Percentiles rank a stretch among this genome's conserved stretches.
These are phyloP conservation scores for Termitomyces heimii DNA, from an alignment of 768 basidiomycete genomes.

Conservation along the genomic window DNA sequence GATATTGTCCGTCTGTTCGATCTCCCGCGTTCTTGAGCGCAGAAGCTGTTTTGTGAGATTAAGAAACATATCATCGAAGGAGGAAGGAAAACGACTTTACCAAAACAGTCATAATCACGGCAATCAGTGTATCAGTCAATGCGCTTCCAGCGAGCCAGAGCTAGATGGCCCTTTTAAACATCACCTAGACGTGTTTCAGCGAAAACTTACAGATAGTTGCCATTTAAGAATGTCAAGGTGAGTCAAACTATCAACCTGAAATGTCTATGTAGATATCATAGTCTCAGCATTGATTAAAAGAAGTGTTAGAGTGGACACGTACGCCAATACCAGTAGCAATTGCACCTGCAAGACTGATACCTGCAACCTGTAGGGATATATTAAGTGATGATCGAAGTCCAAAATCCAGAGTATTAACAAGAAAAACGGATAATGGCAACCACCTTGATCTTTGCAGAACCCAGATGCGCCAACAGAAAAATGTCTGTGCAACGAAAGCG, in stretches of 20 bases:
- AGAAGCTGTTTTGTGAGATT: slow-evolving; percentile 5
- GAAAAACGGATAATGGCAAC: background rate
- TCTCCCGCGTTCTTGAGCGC: slow-evolving; percentile 5
- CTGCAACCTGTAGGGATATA: background rate
- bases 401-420: background rate
- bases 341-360: slow-evolving; percentile 4
- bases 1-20: slow-evolving; percentile 4
- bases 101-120: slow-evolving; percentile 6
- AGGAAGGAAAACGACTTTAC: background rate
- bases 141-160: slow-evolving; percentile 11
- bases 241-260: slow-evolving; percentile 1
- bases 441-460: slow-evolving; percentile 7
- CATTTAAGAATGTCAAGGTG: slow-evolving; percentile 6
- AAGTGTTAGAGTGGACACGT: background rate
- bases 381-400: background rate
- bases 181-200: no score
- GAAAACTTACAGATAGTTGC: slow-evolving; percentile 8
- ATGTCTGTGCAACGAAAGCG: slow-evolving; percentile 6
- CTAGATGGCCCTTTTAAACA: background rate
- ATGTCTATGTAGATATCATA: background rate
- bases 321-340: slow-evolving; percentile 9
- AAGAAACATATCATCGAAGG: background rate
- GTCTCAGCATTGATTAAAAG: background rate
- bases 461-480: slow-evolving; percentile 9
- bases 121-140: slow-evolving; percentile 10